Evolutionary conservation across 1,139 yeast species (phyloP).

Genomic region (Yamadazyma conglobata): DNA sequence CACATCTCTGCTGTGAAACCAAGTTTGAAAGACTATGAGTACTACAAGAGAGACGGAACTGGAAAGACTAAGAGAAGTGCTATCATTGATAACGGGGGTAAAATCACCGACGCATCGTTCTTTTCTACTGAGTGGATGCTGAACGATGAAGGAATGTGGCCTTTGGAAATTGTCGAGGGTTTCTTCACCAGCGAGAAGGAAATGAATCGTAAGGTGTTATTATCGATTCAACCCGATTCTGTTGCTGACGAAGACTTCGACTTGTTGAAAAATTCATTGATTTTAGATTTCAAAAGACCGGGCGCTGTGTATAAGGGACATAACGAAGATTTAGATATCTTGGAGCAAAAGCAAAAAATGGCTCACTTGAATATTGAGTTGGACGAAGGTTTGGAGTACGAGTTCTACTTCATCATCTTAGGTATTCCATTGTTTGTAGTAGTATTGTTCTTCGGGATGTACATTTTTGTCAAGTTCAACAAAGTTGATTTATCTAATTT

Average conservation of each 20-base stretch:
- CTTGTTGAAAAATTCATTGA: slow-evolving; percentile 46
- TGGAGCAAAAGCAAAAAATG: slow-evolving; percentile 33
- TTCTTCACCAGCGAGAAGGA: slow-evolving; percentile 51
- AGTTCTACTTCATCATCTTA: slow-evolving; percentile 62
- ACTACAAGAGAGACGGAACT: slow-evolving; percentile 28
- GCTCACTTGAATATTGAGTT: slow-evolving; percentile 36
- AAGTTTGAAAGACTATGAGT: slow-evolving; percentile 51
- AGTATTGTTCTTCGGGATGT: slow-evolving; percentile 60
- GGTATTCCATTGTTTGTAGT: slow-evolving; percentile 71
- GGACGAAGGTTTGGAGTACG: slow-evolving; percentile 59
- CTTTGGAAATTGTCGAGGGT: slow-evolving; percentile 54
- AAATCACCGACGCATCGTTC: slow-evolving; percentile 46
- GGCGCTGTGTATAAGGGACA: slow-evolving; percentile 60
- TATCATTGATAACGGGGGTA: slow-evolving; percentile 39
- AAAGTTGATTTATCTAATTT: slow-evolving; percentile 50
- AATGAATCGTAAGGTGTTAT: slow-evolving; percentile 44
- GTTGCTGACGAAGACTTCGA: slow-evolving; percentile 65
- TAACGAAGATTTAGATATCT: slow-evolving; percentile 47
- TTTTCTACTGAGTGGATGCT: slow-evolving; percentile 68
- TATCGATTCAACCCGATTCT: slow-evolving; percentile 71
- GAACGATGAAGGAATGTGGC: slow-evolving; percentile 61
- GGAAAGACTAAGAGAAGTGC: slow-evolving; percentile 21
- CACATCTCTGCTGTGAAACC: slow-evolving; percentile 68
- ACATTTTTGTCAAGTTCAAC: slow-evolving; percentile 56
- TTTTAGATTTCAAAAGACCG: slow-evolving; percentile 54